phyloP scores from a whole-genome alignment of 805 yeast genomes.

The Kodamaea hsintzibuensis region DNA sequence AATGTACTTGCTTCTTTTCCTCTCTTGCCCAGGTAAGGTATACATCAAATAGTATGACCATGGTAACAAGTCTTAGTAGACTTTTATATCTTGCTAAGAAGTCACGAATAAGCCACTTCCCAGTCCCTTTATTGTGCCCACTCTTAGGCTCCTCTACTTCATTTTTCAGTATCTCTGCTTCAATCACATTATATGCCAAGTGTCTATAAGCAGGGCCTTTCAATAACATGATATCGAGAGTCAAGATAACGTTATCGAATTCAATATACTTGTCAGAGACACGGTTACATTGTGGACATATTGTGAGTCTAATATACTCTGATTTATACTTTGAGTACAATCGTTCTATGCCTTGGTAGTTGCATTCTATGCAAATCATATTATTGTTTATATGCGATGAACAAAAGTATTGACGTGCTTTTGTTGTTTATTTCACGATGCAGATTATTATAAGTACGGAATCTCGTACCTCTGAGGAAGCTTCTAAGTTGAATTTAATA shows the following conservation, averaged over 20 bases:
- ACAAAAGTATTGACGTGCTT: neutral
- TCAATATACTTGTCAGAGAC: slow-evolving; percentile 92
- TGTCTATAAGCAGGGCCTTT: slow-evolving; percentile 90
- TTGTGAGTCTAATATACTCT: slow-evolving; percentile 75
- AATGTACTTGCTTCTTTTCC: slow-evolving; percentile 54
- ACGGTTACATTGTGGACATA: slow-evolving; percentile 68
- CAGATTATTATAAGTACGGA: neutral
- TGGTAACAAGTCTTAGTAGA: slow-evolving; percentile 49
- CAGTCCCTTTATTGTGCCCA: neutral
- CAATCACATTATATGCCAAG: slow-evolving; percentile 70
- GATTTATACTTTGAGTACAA: slow-evolving; percentile 74
- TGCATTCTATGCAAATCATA: slow-evolving; percentile 92
- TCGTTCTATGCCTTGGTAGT: slow-evolving; percentile 55
- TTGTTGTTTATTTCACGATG: neutral
- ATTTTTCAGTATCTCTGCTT: slow-evolving; percentile 19
- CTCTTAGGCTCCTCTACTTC: too few relatives aligned
- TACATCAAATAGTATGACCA: slow-evolving; percentile 79
- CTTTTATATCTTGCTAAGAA: slow-evolving; percentile 21
- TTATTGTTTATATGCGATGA: neutral
- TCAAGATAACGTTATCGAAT: slow-evolving; percentile 78
- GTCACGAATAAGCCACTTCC: neutral
- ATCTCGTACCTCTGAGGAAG: neutral
- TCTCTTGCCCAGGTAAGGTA: slow-evolving; percentile 91
- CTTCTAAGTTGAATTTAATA: neutral
- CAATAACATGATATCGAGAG: slow-evolving; percentile 78